Percentiles rank a stretch among this genome's conserved stretches.
Conservation (phyloP, 768 basidiomycete genomes). For the Lactarius evosmus region DNA sequence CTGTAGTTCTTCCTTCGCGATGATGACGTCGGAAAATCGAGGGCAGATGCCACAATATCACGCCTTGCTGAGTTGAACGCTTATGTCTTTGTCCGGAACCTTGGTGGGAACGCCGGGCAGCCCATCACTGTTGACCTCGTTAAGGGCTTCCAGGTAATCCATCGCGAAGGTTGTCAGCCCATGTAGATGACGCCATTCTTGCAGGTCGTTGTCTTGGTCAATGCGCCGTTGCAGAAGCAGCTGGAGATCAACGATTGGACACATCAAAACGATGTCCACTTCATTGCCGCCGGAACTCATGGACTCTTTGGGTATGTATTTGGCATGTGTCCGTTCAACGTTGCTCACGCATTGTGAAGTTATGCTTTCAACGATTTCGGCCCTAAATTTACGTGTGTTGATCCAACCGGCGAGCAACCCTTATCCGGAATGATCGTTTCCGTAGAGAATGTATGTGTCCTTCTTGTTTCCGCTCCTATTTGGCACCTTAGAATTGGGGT, state of each 20-base stretch:
- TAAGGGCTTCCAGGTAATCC: constrained; percentile 79
- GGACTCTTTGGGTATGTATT: constrained; percentile 86
- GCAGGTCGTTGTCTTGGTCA: constrained; percentile 88
- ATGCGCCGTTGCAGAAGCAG: constrained; percentile 73
- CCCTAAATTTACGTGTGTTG: constrained; percentile 88
- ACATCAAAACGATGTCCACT: constrained; percentile 82
- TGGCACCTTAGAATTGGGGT: constrained; percentile 11
- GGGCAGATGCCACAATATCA: constrained; percentile 83
- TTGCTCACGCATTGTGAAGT: constrained; percentile 40
- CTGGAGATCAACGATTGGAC: constrained; percentile 96
- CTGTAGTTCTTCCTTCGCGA: constrained; percentile 88
- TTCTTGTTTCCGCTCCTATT: background rate
- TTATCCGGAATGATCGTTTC: constrained; percentile 94
- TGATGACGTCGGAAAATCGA: constrained; percentile 82
- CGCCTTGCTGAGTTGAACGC: constrained; percentile 91
- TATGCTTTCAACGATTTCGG: constrained; percentile 98
- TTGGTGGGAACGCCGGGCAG: constrained; percentile 76
- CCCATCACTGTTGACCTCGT: constrained; percentile 77
- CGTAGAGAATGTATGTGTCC: constrained; percentile 65
- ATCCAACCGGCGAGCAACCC: constrained; percentile 96
- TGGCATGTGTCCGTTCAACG: constrained; percentile 7
- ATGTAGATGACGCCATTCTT: constrained; percentile 10
- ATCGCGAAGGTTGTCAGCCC: background rate
- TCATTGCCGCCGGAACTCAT: constrained; percentile 86
- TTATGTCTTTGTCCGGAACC: constrained; percentile 88